Evolutionary conservation across 75 land plant genomes (phyloP).

Genomic region (Pinus taeda): DNA sequence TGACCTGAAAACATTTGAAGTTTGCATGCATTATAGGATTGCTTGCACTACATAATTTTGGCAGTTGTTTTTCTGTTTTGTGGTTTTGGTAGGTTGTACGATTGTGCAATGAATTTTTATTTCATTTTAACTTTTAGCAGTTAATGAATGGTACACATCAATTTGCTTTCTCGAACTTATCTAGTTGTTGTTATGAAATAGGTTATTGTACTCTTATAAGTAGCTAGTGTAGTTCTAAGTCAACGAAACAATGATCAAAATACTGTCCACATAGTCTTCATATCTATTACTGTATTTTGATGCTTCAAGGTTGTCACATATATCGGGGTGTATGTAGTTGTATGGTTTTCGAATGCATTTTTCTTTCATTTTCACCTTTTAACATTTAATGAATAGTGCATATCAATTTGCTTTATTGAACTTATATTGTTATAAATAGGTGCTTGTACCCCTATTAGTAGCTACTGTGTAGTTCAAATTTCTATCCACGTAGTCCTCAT

Average conservation of each 20-base stretch:
- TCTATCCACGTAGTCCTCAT: constrained; percentile 1
- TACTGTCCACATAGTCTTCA: background rate
- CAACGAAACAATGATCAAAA: background rate
- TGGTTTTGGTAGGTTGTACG: background rate
- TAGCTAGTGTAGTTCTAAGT: background rate
- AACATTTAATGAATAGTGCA: background rate
- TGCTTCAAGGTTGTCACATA: constrained; percentile 38
- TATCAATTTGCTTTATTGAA: background rate
- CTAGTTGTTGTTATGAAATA: background rate
- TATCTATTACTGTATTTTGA: constrained; percentile 1
- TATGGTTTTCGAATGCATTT: background rate
- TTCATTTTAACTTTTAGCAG: background rate
- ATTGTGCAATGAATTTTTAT: background rate
- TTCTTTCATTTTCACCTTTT: background rate
- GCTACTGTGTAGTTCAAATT: background rate
- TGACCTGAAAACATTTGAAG: background rate
- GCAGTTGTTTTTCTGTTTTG: background rate
- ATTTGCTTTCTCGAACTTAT: background rate
- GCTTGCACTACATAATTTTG: background rate
- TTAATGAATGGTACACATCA: background rate
- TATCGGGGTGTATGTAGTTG: constrained; percentile 52
- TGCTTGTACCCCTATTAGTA: background rate
- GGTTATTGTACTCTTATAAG: background rate
- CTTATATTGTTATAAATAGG: background rate
- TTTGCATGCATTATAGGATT: background rate